These are phyloP conservation scores for Xylaria hypoxylon DNA, from an alignment of 2,329 filamentous ascomycete genomes.

Conservation along the genomic window DNA sequence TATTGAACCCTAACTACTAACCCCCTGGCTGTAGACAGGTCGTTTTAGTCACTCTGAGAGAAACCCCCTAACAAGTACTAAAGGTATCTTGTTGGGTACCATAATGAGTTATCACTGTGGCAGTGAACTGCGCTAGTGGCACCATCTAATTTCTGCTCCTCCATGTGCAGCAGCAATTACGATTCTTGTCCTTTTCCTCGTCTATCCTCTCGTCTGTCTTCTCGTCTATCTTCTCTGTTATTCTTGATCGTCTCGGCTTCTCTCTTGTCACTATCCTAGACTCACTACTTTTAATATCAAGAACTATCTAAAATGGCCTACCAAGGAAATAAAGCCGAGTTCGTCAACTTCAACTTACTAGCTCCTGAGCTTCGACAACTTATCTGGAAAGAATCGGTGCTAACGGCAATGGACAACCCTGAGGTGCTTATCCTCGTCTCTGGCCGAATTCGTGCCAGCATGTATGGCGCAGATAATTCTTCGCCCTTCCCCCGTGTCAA, in stretches of 20 bases:
- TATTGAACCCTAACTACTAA: no score
- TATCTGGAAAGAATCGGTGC: slow-evolving; percentile 37
- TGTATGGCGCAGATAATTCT: background rate
- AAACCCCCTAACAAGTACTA: no score
- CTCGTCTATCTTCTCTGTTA: no score
- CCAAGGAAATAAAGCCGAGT: background rate
- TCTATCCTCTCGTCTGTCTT: no score
- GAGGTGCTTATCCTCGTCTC: slow-evolving; percentile 36
- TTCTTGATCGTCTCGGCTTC: background rate
- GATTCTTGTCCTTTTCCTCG: no score
- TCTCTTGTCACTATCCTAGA: background rate
- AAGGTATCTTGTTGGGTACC: no score
- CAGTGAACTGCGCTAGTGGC: no score
- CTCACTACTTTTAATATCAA: background rate
- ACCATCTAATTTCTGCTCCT: no score
- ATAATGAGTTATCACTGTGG: no score
- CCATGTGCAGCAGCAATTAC: no score
- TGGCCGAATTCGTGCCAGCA: background rate
- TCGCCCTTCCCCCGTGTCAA: slow-evolving; percentile 19
- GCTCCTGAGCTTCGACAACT: slow-evolving; percentile 39
- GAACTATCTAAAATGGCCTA: background rate
- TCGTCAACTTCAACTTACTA: slow-evolving; percentile 31
- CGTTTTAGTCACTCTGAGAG: no score
- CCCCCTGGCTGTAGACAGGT: no score
- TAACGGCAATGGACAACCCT: slow-evolving; percentile 18